Evolutionary conservation across 257 asterid species (phyloP).

Genomic region (Solanum chilense): DNA sequence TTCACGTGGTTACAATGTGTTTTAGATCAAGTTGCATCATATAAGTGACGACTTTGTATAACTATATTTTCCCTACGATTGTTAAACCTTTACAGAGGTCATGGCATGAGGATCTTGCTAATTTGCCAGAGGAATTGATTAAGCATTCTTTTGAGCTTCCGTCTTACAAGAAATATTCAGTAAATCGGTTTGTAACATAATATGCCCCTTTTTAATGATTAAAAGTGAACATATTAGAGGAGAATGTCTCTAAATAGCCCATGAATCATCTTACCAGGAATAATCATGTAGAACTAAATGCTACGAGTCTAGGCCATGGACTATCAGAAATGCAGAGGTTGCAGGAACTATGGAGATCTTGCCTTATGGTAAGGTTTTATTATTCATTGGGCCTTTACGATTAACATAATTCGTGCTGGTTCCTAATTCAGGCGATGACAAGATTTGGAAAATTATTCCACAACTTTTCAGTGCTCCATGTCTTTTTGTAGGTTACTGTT

Average conservation of each 20-base stretch:
- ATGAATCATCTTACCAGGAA: slow-evolving; percentile 22
- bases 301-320: slow-evolving; percentile 24
- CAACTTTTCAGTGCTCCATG: not conserved
- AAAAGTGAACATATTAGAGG: not conserved
- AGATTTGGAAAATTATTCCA: not conserved
- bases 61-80: not conserved
- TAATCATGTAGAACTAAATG: slow-evolving; percentile 17
- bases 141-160: slow-evolving; percentile 47
- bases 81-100: slow-evolving; percentile 34
- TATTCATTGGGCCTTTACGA: not conserved
- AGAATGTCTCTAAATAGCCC: slow-evolving; percentile 8
- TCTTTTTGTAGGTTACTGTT: not conserved
- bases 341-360: slow-evolving; percentile 55
- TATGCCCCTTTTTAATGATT: not conserved
- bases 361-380: slow-evolving; percentile 46
- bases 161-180: slow-evolving; percentile 33
- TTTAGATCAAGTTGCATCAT: not conserved
- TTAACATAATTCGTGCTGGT: not conserved
- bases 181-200: not conserved
- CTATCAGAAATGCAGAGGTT: slow-evolving; percentile 50
- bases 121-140: slow-evolving; percentile 22
- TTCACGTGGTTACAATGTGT: not conserved
- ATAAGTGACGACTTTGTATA: not conserved
- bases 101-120: slow-evolving; percentile 20
- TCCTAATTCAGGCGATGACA: not conserved